phyloP scores from a whole-genome alignment of 2,329 filamentous ascomycete species.

The Fusarium sp. region DNA sequence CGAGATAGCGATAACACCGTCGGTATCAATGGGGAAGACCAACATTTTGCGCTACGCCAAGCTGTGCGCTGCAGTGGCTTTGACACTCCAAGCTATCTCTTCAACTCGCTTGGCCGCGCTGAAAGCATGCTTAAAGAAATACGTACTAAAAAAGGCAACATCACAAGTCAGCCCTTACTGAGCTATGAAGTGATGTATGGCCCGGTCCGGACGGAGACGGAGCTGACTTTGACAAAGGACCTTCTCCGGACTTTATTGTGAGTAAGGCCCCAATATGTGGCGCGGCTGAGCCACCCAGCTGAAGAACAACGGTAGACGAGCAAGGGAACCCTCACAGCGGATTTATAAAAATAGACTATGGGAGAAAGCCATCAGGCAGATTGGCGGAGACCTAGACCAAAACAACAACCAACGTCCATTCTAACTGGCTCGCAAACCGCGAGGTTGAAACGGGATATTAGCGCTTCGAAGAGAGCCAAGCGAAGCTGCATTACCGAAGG shows the following conservation, averaged over 20 bases:
- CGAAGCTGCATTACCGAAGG: background rate
- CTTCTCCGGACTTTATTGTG: background rate
- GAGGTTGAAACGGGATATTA: conserved; percentile 18
- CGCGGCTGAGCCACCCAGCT: background rate
- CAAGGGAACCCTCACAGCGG: conserved; percentile 7
- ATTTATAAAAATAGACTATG: conserved; percentile 29
- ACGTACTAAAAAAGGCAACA: too few species aligned
- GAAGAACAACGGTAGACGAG: background rate
- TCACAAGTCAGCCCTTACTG: background rate
- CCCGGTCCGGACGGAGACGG: background rate
- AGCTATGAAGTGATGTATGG: too few species aligned
- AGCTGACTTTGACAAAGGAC: background rate
- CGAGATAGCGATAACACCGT: too few species aligned
- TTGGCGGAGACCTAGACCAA: background rate
- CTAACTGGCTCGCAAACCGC: conserved; percentile 8
- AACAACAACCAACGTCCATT: background rate
- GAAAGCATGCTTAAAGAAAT: conserved; percentile 2
- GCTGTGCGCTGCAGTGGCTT: conserved; percentile 3
- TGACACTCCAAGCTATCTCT: conserved; percentile 1
- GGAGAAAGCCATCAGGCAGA: conserved; percentile 10
- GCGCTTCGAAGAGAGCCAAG: background rate
- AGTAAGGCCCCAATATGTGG: too few species aligned
- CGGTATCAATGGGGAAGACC: too few species aligned
- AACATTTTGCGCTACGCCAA: too few species aligned
- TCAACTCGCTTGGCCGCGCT: conserved; percentile 6